These are phyloP conservation scores for Erodium trifolium DNA, from an alignment of 441 rosid genomes.

Conservation along the genomic window DNA sequence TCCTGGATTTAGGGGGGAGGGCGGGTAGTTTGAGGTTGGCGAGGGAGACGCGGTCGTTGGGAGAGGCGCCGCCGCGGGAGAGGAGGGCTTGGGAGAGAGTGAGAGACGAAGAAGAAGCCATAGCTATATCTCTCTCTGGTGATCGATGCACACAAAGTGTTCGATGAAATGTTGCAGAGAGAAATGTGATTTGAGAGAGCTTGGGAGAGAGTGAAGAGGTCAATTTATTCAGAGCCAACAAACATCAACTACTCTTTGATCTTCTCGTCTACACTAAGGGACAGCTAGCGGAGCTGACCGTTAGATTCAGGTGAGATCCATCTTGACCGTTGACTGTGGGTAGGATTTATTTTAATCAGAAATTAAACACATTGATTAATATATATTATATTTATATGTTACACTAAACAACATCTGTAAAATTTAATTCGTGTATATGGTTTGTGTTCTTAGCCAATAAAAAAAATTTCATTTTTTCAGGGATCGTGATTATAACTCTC, in stretches of 20 bases:
- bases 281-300: constrained; percentile 32
- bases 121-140: constrained; percentile 18
- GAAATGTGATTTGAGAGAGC: neutral
- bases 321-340: constrained; percentile 40
- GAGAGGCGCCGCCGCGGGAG: constrained; percentile 35
- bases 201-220: neutral
- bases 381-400: too few relatives aligned
- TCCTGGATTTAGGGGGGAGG: neutral
- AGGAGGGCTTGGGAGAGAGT: constrained; percentile 72
- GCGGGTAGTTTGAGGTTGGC: constrained; percentile 12
- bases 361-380: too few relatives aligned
- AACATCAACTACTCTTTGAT: constrained; percentile 3
- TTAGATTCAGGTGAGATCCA: constrained; percentile 30
- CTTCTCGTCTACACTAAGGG: constrained; percentile 8
- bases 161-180: neutral
- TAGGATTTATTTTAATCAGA: neutral
- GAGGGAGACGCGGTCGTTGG: constrained; percentile 24
- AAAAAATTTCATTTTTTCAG: too few relatives aligned
- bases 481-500: too few relatives aligned
- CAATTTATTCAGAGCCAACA: constrained; percentile 22
- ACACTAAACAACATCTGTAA: too few relatives aligned
- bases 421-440: too few relatives aligned
- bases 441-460: too few relatives aligned
- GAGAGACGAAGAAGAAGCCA: constrained; percentile 69
- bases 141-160: neutral